Base-by-base conservation (phyloP, 495 filamentous ascomycete genomes). In the Cetradonia linearis region DNA sequence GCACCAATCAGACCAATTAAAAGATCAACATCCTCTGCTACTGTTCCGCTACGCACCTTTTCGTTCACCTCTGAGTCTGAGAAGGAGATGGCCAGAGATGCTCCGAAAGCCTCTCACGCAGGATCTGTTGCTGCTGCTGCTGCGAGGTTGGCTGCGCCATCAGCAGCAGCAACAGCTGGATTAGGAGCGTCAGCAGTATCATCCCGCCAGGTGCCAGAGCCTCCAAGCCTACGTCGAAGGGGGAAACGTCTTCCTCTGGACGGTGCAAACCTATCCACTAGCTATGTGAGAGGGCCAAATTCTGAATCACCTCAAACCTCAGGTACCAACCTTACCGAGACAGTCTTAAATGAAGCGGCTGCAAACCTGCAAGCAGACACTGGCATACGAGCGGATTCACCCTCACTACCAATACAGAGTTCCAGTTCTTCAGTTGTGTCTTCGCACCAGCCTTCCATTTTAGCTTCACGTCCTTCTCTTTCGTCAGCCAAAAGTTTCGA, bases 11-110 rank as follows among this genome's bases (percentile, higher is more conserved):
- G 36, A 25, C 63, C 56, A 34, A n/a, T 38, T 18, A 60, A 40
- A 25, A 38, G 42, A 49, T 55, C 67, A 31, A 65, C 46, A 10
- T 54, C 67, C 53, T 70, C 70, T 52, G 31, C 63, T 8, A 25
- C 36, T 42, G 38, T 54, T n/a, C 44, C 55, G 37, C 28, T 40
- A 40, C n/a, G 59, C 30, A 62, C 47, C 1, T 53, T 34, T 16
- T 23, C 55, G 30, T n/a, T 33, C 36, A 54, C 31, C 11, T 47
- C 48, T 36, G 62, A 44, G 7, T 42, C 14, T 16, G 28, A 30
- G 11, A 59, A 13, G 1, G 54, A 38, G 13, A 23, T 20, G 10
- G 18, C 37, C 3, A 16, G 30, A 40, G 7, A 18, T 18, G 28
- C 44, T 47, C 33, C 33, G 5, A 49, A 9, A 4, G 18, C 14